Evolutionary conservation across 106 monocot genomes (phyloP).

Genomic region (Alisma plantagoaquatica): DNA sequence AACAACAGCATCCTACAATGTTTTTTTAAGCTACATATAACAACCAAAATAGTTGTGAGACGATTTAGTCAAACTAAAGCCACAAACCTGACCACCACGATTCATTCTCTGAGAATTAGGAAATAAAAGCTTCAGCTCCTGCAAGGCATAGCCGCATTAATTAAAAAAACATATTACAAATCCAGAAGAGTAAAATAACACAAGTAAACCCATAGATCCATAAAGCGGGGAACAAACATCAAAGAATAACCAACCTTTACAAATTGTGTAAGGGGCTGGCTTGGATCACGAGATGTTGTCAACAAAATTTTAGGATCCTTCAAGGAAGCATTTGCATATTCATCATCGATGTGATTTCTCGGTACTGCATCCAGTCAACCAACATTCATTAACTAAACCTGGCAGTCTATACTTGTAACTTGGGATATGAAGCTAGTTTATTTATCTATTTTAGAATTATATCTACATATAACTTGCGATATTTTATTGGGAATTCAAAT

Average conservation of each 20-base stretch:
- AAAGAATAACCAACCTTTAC: constrained; percentile 48
- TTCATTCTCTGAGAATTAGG: constrained; percentile 93
- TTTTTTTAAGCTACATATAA: no score
- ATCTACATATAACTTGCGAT: no score
- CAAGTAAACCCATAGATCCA: no score
- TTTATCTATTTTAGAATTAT: no score
- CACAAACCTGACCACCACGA: constrained; percentile 91
- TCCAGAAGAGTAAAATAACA: neutral
- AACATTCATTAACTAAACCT: neutral
- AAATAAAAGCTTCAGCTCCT: constrained; percentile 93
- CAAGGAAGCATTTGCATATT: constrained; percentile 22
- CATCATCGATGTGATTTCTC: constrained; percentile 21
- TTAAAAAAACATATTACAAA: neutral
- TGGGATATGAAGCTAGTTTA: no score
- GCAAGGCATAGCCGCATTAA: constrained; percentile 1
- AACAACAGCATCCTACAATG: no score
- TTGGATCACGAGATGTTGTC: constrained; percentile 71
- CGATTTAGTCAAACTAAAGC: no score
- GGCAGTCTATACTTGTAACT: neutral
- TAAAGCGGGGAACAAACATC: no score
- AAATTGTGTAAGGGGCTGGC: constrained; percentile 86
- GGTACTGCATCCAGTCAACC: constrained; percentile 11
- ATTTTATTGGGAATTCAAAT: no score
- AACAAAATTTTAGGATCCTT: constrained; percentile 22
- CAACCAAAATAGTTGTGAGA: no score